phyloP scores from a whole-genome alignment of 495 filamentous ascomycete species.

The Cenococcum geophilum region DNA sequence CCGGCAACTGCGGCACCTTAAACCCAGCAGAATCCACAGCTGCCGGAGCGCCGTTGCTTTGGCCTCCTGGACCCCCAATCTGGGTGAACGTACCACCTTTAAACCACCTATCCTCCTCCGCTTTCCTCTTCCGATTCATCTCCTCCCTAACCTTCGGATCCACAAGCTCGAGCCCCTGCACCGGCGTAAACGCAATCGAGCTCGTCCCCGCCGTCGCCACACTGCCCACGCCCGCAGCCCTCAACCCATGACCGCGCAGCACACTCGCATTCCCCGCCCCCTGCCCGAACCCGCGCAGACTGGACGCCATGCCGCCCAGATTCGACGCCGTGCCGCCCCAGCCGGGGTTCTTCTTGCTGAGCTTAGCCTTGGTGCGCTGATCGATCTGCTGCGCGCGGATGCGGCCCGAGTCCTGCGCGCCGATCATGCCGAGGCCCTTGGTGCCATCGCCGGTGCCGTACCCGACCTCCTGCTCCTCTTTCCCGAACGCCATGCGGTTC shows the following conservation, averaged over 20 bases:
- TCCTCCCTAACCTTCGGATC: conserved; percentile 87
- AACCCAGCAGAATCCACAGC: conserved; percentile 38
- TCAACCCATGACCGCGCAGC: conserved; percentile 65
- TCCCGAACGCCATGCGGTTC: conserved; percentile 92
- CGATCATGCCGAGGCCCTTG: conserved; percentile 90
- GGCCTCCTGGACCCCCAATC: conserved; percentile 48
- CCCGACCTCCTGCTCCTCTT: conserved; percentile 90
- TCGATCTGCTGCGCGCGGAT: conserved; percentile 86
- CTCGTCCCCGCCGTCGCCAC: conserved; percentile 63
- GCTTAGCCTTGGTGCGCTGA: conserved; percentile 82
- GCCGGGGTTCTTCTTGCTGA: conserved; percentile 91
- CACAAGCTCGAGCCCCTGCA: conserved; percentile 90
- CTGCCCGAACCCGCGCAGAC: conserved; percentile 69
- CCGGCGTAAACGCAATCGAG: conserved; percentile 86
- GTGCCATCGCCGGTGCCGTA: conserved; percentile 85
- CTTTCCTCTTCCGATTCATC: conserved; percentile 70
- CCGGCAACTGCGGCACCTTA: conserved; percentile 40
- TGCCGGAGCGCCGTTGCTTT: conserved; percentile 30
- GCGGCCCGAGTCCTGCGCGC: conserved; percentile 76
- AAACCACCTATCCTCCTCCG: conserved; percentile 93
- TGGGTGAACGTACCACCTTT: conserved; percentile 94
- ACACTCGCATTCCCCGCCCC: conserved; percentile 56
- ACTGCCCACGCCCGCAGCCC: conserved; percentile 67
- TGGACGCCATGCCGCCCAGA: conserved; percentile 53
- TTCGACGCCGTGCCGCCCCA: conserved; percentile 76